Percentiles rank a stretch among this genome's conserved stretches.
Conservation (phyloP, 257 asterid species). For the Fraxinus excelsior region DNA sequence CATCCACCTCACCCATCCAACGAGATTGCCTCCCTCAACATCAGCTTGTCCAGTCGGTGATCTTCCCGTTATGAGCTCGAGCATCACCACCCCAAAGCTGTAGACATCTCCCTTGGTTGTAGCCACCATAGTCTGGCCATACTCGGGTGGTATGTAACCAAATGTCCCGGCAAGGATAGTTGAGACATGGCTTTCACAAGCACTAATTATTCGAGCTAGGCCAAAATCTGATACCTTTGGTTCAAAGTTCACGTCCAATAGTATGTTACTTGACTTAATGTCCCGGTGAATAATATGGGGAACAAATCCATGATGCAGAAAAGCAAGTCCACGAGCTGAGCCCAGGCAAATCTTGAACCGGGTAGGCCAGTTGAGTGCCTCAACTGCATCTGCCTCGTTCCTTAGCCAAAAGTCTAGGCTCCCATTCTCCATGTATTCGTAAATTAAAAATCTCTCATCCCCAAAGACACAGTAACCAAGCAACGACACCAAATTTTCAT, state of each 20-base stretch:
- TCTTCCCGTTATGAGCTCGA: conserved; percentile 75
- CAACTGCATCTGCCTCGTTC: conserved; percentile 39
- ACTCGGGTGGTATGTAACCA: conserved; percentile 89
- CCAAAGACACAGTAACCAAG: conserved; percentile 67
- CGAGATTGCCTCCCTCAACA: conserved; percentile 81
- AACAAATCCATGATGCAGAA: conserved; percentile 75
- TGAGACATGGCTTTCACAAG: conserved; percentile 75
- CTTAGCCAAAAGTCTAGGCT: conserved; percentile 77
- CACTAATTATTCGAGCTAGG: conserved; percentile 77
- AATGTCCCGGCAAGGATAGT: conserved; percentile 77
- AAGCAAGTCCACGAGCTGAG: conserved; percentile 68
- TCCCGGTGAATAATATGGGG: conserved; percentile 88
- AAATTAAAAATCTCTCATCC: conserved; percentile 70
- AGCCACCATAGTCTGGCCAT: conserved; percentile 80
- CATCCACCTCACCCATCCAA: conserved; percentile 89
- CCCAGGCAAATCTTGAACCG: conserved; percentile 74
- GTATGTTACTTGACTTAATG: conserved; percentile 76
- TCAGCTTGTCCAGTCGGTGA: conserved; percentile 76
- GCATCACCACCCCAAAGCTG: conserved; percentile 86
- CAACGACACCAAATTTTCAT: conserved; percentile 61
- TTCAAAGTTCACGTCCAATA: conserved; percentile 54
- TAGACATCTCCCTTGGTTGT: conserved; percentile 76
- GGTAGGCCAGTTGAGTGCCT: conserved; percentile 60
- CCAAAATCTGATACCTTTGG: conserved; percentile 82
- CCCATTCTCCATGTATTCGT: conserved; percentile 85